A percentile compares a stretch with the other conserved stretches of the same genome.
Evolutionary conservation across 2,329 filamentous ascomycete species (phyloP).

Genomic region (Cercospora janseana): DNA sequence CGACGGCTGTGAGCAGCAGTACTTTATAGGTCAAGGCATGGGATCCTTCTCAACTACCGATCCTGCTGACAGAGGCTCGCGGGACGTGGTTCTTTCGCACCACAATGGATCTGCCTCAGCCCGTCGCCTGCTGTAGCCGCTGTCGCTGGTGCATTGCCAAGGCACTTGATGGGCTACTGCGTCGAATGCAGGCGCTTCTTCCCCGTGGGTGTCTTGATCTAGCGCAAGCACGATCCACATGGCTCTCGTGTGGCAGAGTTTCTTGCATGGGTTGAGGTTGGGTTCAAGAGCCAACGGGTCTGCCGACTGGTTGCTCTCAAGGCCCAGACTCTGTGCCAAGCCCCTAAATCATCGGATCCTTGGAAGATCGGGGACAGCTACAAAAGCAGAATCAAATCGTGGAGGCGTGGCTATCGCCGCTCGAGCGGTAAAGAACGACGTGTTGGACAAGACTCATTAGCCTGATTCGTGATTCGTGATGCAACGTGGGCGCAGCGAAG

Average conservation of each 20-base stretch:
- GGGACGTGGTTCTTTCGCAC: constrained; percentile 1
- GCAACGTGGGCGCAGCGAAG: constrained; percentile 9
- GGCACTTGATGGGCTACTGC: constrained; percentile 8
- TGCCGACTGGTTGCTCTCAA: constrained; percentile 3
- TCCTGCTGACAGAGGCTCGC: constrained; percentile 8
- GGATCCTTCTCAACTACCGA: not conserved
- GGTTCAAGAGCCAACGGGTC: not conserved
- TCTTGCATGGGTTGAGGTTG: not conserved
- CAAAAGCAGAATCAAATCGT: constrained; percentile 3
- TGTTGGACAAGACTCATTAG: not conserved
- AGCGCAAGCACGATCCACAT: constrained; percentile 9
- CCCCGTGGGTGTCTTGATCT: constrained; percentile 9
- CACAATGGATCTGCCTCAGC: not conserved
- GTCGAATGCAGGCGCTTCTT: constrained; percentile 6
- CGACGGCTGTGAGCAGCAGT: not conserved
- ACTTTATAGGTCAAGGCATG: constrained; percentile 9
- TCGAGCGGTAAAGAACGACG: not conserved
- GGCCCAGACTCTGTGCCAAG: constrained; percentile 5
- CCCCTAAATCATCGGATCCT: constrained; percentile 3
- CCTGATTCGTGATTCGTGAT: constrained; percentile 9
- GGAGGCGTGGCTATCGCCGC: not conserved
- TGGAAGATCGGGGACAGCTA: constrained; percentile 11
- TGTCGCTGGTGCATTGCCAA: constrained; percentile 5
- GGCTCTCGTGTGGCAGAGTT: not conserved
- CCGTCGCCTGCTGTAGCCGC: constrained; percentile 5